phyloP scores from a whole-genome alignment of 805 yeast species.

The Yarrowia keelungensis region DNA sequence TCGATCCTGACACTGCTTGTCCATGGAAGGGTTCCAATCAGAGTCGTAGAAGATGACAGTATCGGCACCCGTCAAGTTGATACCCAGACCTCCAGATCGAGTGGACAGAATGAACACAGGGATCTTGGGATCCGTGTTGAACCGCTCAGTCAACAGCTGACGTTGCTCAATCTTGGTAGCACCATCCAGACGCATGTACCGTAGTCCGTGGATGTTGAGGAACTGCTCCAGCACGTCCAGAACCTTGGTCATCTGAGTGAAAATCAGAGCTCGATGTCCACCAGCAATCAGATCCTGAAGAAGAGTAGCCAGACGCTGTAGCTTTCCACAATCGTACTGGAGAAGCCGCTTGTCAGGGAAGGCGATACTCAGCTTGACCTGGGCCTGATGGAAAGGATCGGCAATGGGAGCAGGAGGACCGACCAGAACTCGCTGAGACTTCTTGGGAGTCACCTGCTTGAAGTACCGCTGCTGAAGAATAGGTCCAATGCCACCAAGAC shows the following conservation, averaged over 20 bases:
- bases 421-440: slow-evolving; percentile 27
- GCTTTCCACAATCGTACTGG: slow-evolving; percentile 96
- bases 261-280: slow-evolving; percentile 93
- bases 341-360: slow-evolving; percentile 93
- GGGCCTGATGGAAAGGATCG: slow-evolving; percentile 76
- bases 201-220: slow-evolving; percentile 89
- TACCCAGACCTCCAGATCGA: slow-evolving; percentile 98
- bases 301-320: slow-evolving; percentile 80
- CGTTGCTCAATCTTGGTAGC: slow-evolving; percentile 97
- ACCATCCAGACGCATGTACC: slow-evolving; percentile 95
- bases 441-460: slow-evolving; percentile 34
- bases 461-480: slow-evolving; percentile 41
- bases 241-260: slow-evolving; percentile 98
- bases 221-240: slow-evolving; percentile 92
- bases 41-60: slow-evolving; percentile 98
- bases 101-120: slow-evolving; percentile 93
- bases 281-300: slow-evolving; percentile 77
- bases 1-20: slow-evolving; percentile 98
- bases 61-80: slow-evolving; percentile 97
- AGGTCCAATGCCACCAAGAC: slow-evolving; percentile 45
- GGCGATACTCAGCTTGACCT: slow-evolving; percentile 86
- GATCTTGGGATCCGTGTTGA: slow-evolving; percentile 82
- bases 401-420: slow-evolving; percentile 34
- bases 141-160: slow-evolving; percentile 89
- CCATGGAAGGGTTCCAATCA: slow-evolving; percentile 99